Evolutionary conservation across 345 rosid species (phyloP), one percentile per base, ranked within the genome.

Genomic region (Brassica rapa): DNA sequence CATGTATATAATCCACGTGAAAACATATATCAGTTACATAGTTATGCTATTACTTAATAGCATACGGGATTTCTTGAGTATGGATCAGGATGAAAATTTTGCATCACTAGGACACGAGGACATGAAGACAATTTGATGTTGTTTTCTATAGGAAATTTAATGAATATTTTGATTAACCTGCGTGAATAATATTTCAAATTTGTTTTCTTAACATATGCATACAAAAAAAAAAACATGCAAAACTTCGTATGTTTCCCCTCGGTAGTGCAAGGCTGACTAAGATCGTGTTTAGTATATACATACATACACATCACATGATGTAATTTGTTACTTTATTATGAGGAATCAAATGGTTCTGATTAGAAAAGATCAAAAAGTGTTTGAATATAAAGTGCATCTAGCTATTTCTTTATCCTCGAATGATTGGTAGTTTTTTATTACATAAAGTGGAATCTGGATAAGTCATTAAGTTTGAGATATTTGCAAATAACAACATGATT

Each of bases 221-320:
- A 39, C 46, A 39, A 43, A 12, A 43, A 43, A 43, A 39, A 49
- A 10, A 67, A 60, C 46, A 73, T 73, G 5, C 35, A 49, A 57
- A 61, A 27, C 56, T 70, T 68, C 51, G 4, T 67, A 33, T 62
- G 74, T 68, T 68, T 37, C 35, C 72, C 56, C 51, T 60, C 49
- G 0, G 68, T 46, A 62, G 66, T 68, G 70, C 24, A 73, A 68
- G 1, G 27, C 74, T 68, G 82, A 73, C 71, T 80, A 74, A 9
- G 75, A 37, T 63, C 8, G 14, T 39, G 32, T 9, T 29, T 62
- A 61, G n/a, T 68, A 10, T 80, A 74, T 4, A 62, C 61, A 74
- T 72, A 63, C 62, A 62, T 63, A 62, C n/a, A 62, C 71, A 74
- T 74, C 82, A 55, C 0, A 55, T 80, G 75, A 74, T 74, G 82